Evolutionary conservation across 169 alveolate genomes (phyloP), one percentile per base, ranked within the genome.

Genomic region (Hammondia hammondi): DNA sequence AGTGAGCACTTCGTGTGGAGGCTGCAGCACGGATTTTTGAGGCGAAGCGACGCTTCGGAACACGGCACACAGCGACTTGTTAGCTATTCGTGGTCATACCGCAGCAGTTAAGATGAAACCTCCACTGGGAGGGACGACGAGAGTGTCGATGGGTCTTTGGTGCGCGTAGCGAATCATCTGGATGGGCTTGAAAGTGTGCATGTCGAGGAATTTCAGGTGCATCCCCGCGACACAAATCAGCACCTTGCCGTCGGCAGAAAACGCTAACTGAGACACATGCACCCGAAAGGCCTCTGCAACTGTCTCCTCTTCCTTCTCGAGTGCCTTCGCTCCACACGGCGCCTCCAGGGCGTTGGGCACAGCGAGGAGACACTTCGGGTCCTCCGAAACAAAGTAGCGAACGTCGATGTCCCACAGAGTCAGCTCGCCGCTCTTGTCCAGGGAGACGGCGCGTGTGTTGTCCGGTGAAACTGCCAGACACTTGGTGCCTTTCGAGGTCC

Each of bases 341-440:
- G 46, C 85, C 43, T n/a, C 85, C 24, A n/a, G 52, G 7, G 85
- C 85, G 52, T 17, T 19, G 10, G 85, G 52, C 21, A 35, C 48
- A 12, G 85, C 45, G n/a, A 37, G 27, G 19, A 73, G 85, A 9
- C 48, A 3, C 85, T 37, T n/a, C 48, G 85, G 85, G 27, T 73
- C 85, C 46, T 73, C 85, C 2, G 85, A n/a, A 24, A 73, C 85
- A 37, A 73, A 73, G 85, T 73, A 73, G 46, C 85, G 85, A 32
- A 73, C 85, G 48, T 24, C 52, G 85, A 73, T 32, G 48, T n/a
- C 24, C 85, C 85, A 73, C 85, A 73, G 85, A 14, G 48, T 35
- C 43, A 37, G 29, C 85, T 73, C 48, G 85, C 85, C 85, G 48
- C 48, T 37, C 46, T 73, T 73, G 52, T 73, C 85, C 27, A 73